Base-by-base conservation (phyloP, 139 green algal genomes). In the Chlorella sorokiniana region DNA sequence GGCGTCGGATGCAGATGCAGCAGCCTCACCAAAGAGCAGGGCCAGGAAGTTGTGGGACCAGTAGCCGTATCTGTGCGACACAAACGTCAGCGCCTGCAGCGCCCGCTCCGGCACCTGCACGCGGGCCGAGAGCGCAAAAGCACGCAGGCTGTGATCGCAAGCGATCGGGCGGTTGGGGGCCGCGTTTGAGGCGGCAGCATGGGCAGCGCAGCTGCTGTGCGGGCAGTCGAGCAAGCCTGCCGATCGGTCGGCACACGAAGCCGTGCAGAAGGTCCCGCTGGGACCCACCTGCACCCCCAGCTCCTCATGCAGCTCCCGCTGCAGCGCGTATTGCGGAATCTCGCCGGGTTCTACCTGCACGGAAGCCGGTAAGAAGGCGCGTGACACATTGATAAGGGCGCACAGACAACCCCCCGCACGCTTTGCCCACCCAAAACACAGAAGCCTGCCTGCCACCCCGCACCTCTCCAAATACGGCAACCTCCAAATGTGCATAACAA, bases 31-130 rank as follows among this genome's bases (percentile, higher is more conserved):
- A 42, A 79, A 79, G 16, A 79, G 73, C 73, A 79, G 73, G 5
- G 73, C 73, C 37, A 79, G 54, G 54, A 79, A 79, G 73, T 79
- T 79, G 73, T 79, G 73, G 25, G 40, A 10, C 54, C 59, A 79
- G 54, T 52, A 52, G 37, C 25, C 20, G 73, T 79, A 79, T 25
- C 73, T 52, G 52, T 79, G 73, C 25, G 35, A 56, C 52, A 79
- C 73, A 79, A 79, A 79, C 0, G 73, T 79, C 2, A 79, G 73
- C 3, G 73, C 51, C 54, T 79, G 73, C 73, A 79, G 73, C 37
- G 54, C 51, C 0, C 37, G 27, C 73, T 79, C 73, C 54, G 69
- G 52, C 9, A 79, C 73, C 73, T 79, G 73, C 6, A 1, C 0
- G 27, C 4, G 35, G 65, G 14, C 18, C 33, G 23, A 68, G 6